A percentile compares a stretch with the other conserved stretches of the same genome.
phyloP scores from a whole-genome alignment of 768 basidiomycete species.

The Rhodotorula paludigena region DNA sequence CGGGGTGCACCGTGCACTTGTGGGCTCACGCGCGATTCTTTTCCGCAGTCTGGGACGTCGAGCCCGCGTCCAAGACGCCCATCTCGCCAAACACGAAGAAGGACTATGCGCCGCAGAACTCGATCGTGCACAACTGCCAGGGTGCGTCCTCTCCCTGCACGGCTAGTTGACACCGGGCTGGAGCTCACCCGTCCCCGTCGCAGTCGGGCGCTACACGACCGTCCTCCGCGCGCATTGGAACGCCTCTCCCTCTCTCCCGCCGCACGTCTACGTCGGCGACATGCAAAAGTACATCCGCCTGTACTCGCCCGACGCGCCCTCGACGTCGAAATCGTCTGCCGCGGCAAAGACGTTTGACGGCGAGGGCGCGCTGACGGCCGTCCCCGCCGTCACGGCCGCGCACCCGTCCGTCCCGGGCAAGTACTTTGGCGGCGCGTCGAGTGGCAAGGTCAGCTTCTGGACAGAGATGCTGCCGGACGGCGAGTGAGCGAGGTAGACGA shows the following conservation, averaged over 20 bases:
- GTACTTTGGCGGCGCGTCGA: conserved; percentile 48
- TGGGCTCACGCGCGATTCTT: too few species aligned
- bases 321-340: neutral
- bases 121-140: conserved; percentile 49
- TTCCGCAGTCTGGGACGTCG: conserved; percentile 45
- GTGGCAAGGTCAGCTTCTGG: conserved; percentile 47
- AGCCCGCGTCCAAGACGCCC: conserved; percentile 37
- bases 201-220: conserved; percentile 48
- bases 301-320: conserved; percentile 42
- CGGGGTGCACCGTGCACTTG: too few species aligned
- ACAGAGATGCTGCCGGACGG: neutral
- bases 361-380: conserved; percentile 45
- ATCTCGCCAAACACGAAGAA: conserved; percentile 14
- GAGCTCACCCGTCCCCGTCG: too few species aligned
- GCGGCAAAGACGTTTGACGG: neutral
- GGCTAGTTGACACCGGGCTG: too few species aligned
- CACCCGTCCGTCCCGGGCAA: conserved; percentile 47
- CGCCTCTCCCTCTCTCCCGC: conserved; percentile 12
- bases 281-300: conserved; percentile 50
- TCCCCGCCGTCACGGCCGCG: conserved; percentile 48
- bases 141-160: conserved; percentile 3
- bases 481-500: neutral
- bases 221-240: conserved; percentile 51
- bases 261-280: conserved; percentile 45
- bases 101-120: conserved; percentile 17